Evolutionary conservation across 495 filamentous ascomycete species (phyloP), one percentile per base, ranked within the genome.

Genomic region (Tuber umbilicatum): DNA sequence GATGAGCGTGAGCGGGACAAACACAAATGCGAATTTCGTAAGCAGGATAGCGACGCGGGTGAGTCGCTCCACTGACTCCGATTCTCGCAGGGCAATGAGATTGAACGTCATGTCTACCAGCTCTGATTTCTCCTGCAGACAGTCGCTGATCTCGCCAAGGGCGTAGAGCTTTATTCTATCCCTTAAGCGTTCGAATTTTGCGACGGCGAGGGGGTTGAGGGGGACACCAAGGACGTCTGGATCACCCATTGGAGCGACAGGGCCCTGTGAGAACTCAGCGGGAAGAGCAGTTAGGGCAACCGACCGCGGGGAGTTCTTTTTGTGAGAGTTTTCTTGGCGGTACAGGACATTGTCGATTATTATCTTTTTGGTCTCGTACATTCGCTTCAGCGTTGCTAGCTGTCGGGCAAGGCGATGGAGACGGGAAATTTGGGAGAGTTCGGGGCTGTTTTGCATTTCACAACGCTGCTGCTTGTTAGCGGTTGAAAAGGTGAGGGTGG

Each of bases 1-100:
- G 87, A 95, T 90, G 47, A 97, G 85, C 76, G 89, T 92, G 76
- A 97, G 89, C 5, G 93, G 93, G 68, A 97, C 85, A 84, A 97
- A 97, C 68, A 96, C 85, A 70, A 96, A 92, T 19, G 90, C 93
- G 68, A 91, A 89, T 81, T 94, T 94, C 39, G 91, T 92, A 21
- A 96, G 84, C n/a, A 95, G 84, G 55, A 93, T 92, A 0, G 93
- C 93, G 75, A 92, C 90, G 41, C 92, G 86, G 0, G 92, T 94
- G 37, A 97, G 86, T 41, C 90, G 88, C 70, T 94, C 92, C 10
- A 94, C 91, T 2, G 90, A 89, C 73, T 91, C 87, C 4, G 91
- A 92, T 84, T 97, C 91, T 79, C 92, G 92, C 79, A 94, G 89
- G 19, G 93, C 90, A 73, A 92, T 93, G 78, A 97, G 86, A 84